Evolutionary conservation across 129 eudicot genomes (phyloP).

Genomic region (Cynara cardunculus): DNA sequence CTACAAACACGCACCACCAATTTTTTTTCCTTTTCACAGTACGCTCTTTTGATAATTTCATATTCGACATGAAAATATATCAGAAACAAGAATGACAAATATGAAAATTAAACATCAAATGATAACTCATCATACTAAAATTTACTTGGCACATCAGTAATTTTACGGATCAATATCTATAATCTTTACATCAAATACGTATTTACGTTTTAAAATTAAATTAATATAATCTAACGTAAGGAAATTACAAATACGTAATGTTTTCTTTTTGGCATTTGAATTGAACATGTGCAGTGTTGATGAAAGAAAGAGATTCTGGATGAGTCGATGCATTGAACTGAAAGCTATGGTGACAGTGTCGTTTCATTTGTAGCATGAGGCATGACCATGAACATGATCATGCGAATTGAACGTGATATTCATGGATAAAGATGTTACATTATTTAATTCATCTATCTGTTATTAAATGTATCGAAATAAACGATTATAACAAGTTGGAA

Average conservation of each 20-base stretch:
- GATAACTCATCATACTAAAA: no score
- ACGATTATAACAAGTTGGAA: background rate
- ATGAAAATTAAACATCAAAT: background rate
- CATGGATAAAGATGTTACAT: background rate
- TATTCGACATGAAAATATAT: background rate
- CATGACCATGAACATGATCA: background rate
- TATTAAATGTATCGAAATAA: background rate
- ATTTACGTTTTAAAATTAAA: background rate
- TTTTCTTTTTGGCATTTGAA: background rate
- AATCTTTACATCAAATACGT: background rate
- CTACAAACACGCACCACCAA: background rate
- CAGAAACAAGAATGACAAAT: no score
- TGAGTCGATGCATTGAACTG: background rate
- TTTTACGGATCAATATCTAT: no score
- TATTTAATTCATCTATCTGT: background rate
- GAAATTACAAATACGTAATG: background rate
- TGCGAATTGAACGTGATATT: background rate
- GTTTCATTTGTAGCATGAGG: slow-evolving; percentile 9
- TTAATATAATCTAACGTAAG: no score
- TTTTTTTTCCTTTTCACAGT: no score
- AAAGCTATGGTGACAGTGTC: background rate
- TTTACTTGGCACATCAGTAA: background rate
- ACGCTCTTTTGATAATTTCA: no score
- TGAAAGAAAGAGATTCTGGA: slow-evolving; percentile 1
- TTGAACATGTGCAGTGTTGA: background rate